Evolutionary conservation across 371 early-diverging fungal species (phyloP).

Genomic region (Syncephalastrum racemosum): DNA sequence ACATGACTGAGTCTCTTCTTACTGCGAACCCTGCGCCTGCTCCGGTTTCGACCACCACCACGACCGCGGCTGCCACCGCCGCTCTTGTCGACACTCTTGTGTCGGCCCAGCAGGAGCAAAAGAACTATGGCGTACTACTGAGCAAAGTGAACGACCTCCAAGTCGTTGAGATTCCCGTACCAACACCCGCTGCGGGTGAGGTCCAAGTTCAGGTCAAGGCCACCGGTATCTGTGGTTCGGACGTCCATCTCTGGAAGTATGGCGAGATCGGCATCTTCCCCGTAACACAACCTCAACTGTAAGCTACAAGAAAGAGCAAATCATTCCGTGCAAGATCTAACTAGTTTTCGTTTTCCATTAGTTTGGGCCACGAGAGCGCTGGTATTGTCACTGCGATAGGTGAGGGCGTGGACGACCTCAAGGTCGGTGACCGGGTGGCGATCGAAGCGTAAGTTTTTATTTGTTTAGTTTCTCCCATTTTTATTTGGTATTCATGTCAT

Average conservation of each 20-base stretch:
- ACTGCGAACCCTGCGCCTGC: too few species aligned
- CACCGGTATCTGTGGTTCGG: slow-evolving; percentile 46
- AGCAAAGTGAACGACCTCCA: slow-evolving; percentile 38
- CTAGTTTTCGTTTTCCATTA: neutral
- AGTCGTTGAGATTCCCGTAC: slow-evolving; percentile 39
- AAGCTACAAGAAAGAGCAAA: slow-evolving; percentile 6
- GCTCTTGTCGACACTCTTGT: too few species aligned
- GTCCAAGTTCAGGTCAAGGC: slow-evolving; percentile 44
- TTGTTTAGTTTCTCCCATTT: neutral
- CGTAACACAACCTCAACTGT: slow-evolving; percentile 29
- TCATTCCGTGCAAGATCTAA: slow-evolving; percentile 11
- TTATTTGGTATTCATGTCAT: slow-evolving; percentile 1
- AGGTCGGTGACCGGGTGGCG: slow-evolving; percentile 34
- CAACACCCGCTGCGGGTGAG: slow-evolving; percentile 29
- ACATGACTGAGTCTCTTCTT: too few species aligned
- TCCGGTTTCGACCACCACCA: too few species aligned
- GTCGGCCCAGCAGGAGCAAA: neutral
- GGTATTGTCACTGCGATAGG: slow-evolving; percentile 46
- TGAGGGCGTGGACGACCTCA: slow-evolving; percentile 26
- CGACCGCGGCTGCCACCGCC: too few species aligned
- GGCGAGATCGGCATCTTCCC: slow-evolving; percentile 50
- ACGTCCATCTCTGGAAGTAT: slow-evolving; percentile 44
- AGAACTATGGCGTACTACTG: slow-evolving; percentile 35
- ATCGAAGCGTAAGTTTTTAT: slow-evolving; percentile 41
- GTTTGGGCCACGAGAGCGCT: slow-evolving; percentile 50